Evolutionary conservation across 495 filamentous ascomycete genomes (phyloP).

Genomic region (Aspergillus leporis): DNA sequence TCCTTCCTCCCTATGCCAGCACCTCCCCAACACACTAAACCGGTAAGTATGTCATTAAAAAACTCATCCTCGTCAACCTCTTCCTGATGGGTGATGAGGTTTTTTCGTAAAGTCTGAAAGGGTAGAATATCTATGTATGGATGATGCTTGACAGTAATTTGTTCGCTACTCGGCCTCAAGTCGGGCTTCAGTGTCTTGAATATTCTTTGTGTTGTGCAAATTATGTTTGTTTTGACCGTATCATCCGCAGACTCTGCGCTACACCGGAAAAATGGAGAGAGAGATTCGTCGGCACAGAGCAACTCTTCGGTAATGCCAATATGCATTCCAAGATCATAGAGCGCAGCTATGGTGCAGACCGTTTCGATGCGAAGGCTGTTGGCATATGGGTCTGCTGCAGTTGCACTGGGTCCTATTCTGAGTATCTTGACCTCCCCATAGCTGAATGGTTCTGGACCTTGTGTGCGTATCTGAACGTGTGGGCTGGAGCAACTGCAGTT

Average conservation of each 20-base stretch:
- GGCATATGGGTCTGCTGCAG: slow-evolving; percentile 26
- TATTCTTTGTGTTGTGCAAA: slow-evolving; percentile 15
- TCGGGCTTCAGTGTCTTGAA: slow-evolving; percentile 30
- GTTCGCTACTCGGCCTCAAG: slow-evolving; percentile 26
- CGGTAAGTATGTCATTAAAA: slow-evolving; percentile 23
- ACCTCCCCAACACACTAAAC: slow-evolving; percentile 30
- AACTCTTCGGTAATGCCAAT: slow-evolving; percentile 25
- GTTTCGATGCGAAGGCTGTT: slow-evolving; percentile 29
- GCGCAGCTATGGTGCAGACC: slow-evolving; percentile 23
- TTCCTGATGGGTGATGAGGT: slow-evolving; percentile 21
- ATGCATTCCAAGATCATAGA: slow-evolving; percentile 18
- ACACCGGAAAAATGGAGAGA: slow-evolving; percentile 26
- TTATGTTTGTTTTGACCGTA: slow-evolving; percentile 9
- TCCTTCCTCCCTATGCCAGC: slow-evolving; percentile 23
- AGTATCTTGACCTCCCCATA: no score
- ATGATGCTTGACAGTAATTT: slow-evolving; percentile 29
- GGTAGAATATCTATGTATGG: slow-evolving; percentile 31
- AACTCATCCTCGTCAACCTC: slow-evolving; percentile 29
- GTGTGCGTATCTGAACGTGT: no score
- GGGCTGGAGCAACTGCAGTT: no score
- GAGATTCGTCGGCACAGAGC: slow-evolving; percentile 23
- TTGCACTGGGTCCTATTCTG: no score
- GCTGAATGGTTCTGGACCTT: no score
- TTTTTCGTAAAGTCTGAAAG: slow-evolving; percentile 28
- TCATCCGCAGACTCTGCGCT: slow-evolving; percentile 13